Evolutionary conservation across 306 rosid genomes (phyloP), one percentile per base, ranked within the genome.

Genomic region (Vachellia collinsii): DNA sequence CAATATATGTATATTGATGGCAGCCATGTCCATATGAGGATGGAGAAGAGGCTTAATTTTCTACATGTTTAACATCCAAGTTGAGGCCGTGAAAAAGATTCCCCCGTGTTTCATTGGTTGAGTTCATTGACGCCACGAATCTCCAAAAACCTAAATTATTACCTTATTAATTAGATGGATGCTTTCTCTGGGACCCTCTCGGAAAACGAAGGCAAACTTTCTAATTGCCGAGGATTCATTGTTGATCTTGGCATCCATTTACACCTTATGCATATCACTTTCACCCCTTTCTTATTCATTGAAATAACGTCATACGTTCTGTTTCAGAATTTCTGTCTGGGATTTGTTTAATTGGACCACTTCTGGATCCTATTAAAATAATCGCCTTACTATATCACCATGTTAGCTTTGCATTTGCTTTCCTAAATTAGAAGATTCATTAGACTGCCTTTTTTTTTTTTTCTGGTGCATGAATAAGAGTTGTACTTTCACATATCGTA

Each of bases 1-100:
- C 56, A 77, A 74, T 81, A 58, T 7, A 11, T 29, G 34, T 2
- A 38, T 38, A 38, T 77, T 63, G 80, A 72, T 83, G 54, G 53
- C 58, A 69, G 47, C 71, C 13, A 75, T 73, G 74, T 19, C 44
- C 62, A 37, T 29, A 38, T 34, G 44, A 72, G 74, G 36, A 36
- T 22, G 29, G 37, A 23, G 6, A 22, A 58, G 37, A 3, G 65
- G 34, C 11, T 22, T 58, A 58, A 23, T 58, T 22, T 58, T 58
- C 34, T 58, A 58, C 34, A 36, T 19, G 51, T 78, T 13, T 84
- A 84, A 79, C 58, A 23, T 81, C 61, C 88, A 78, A 81, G 64
- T 81, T 75, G 83, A 39, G 72, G 80, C 51, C 72, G 80, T 74
- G 80, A 84, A 87, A 82, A 82, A 82, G 79, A 85, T 85, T 84